These are phyloP conservation scores for Termitomyces sp. DNA, from an alignment of 768 basidiomycete genomes.

Conservation along the genomic window DNA sequence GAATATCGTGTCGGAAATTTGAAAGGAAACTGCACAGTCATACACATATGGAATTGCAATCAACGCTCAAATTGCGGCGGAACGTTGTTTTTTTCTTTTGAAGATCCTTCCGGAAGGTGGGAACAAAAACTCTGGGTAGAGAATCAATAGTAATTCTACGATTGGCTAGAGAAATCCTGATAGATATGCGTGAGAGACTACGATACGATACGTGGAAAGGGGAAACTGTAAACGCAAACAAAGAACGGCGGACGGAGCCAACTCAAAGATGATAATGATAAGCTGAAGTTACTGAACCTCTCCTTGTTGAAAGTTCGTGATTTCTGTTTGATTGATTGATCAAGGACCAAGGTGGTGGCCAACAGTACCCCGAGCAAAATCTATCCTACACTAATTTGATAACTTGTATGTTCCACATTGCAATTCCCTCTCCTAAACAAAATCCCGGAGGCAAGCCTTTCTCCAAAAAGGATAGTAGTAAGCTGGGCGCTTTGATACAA, in stretches of 20 bases:
- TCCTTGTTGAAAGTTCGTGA: background rate
- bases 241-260: conserved; percentile 9
- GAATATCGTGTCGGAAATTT: background rate
- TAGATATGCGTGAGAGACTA: background rate
- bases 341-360: no score
- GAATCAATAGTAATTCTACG: background rate
- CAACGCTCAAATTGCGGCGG: background rate
- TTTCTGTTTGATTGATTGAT: background rate
- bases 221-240: background rate
- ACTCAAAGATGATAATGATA: background rate
- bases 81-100: conserved; percentile 1
- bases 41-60: background rate
- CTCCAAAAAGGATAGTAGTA: background rate
- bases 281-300: background rate
- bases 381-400: no score
- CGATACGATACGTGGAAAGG: background rate
- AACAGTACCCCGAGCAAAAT: no score
- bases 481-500: background rate
- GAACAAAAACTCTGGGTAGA: background rate
- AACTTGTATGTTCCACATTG: background rate
- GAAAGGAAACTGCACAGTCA: background rate
- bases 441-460: background rate
- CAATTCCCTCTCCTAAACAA: no score
- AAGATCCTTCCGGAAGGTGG: conserved; percentile 7
- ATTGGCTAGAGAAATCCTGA: background rate